These are phyloP conservation scores for Forsythia suspensa DNA, from an alignment of 257 asterid species.

Conservation along the genomic window DNA sequence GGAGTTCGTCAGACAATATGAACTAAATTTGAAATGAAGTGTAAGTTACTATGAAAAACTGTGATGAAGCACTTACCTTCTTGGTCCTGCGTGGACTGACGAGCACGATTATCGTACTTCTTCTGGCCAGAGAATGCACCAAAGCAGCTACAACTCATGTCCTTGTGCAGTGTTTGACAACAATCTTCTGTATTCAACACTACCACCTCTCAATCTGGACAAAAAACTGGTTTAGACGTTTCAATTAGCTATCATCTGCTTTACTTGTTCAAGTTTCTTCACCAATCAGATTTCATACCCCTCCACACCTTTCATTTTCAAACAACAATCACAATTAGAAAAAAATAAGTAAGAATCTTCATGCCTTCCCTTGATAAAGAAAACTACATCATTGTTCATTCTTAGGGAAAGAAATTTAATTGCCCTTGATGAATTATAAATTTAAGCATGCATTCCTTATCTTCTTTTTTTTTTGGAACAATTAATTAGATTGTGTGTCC, in stretches of 20 bases:
- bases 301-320: slow-evolving; percentile 24
- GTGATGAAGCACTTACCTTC: slow-evolving; percentile 48
- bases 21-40: neutral
- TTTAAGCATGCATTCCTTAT: neutral
- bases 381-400: neutral
- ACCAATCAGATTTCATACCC: slow-evolving; percentile 9
- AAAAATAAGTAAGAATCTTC: too few species aligned
- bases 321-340: neutral
- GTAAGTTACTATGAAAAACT: neutral
- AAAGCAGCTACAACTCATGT: slow-evolving; percentile 77
- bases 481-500: neutral
- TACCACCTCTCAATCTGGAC: slow-evolving; percentile 29
- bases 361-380: neutral
- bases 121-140: slow-evolving; percentile 39
- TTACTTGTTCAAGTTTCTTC: slow-evolving; percentile 25
- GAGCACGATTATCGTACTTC: slow-evolving; percentile 31
- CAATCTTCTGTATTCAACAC: slow-evolving; percentile 24
- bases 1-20: slow-evolving; percentile 5
- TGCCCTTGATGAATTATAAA: slow-evolving; percentile 7
- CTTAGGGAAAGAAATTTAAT: slow-evolving; percentile 1
- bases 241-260: slow-evolving; percentile 27
- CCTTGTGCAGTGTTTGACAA: slow-evolving; percentile 24
- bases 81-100: slow-evolving; percentile 37
- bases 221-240: slow-evolving; percentile 18
- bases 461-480: neutral